These are phyloP conservation scores for Camelina sativa DNA, from an alignment of 345 rosid species.

Conservation along the genomic window DNA sequence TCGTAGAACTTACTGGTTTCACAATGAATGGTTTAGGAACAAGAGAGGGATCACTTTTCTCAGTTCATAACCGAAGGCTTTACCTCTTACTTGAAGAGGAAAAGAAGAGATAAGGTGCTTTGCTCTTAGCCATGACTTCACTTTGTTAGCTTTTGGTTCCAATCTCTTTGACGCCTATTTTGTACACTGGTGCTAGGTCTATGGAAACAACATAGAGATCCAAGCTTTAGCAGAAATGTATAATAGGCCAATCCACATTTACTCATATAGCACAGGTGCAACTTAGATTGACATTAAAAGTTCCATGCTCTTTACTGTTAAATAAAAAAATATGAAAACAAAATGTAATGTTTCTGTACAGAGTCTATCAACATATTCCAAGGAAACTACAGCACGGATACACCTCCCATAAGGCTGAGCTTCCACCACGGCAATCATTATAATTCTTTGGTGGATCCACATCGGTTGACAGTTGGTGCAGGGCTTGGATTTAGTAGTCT, in stretches of 20 bases:
- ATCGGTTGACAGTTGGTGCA: slow-evolving; percentile 83
- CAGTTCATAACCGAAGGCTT: slow-evolving; percentile 96
- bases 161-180: slow-evolving; percentile 9
- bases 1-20: slow-evolving; percentile 19
- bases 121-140: slow-evolving; percentile 7
- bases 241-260: slow-evolving; percentile 94
- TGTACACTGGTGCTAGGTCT: slow-evolving; percentile 59
- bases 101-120: slow-evolving; percentile 94
- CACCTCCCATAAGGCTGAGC: slow-evolving; percentile 88
- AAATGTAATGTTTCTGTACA: slow-evolving; percentile 39
- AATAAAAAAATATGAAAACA: slow-evolving; percentile 3
- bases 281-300: slow-evolving; percentile 1
- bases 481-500: slow-evolving; percentile 97
- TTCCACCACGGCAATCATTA: slow-evolving; percentile 97
- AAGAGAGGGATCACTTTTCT: slow-evolving; percentile 96
- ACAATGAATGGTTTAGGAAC: slow-evolving; percentile 61
- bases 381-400: slow-evolving; percentile 85
- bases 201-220: slow-evolving; percentile 96
- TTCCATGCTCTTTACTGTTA: slow-evolving; percentile 12
- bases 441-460: slow-evolving; percentile 95
- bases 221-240: slow-evolving; percentile 97
- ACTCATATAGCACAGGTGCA: slow-evolving; percentile 89
- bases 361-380: slow-evolving; percentile 98
- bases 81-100: slow-evolving; percentile 92
- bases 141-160: slow-evolving; percentile 3